These are phyloP conservation scores for Monilinia fructigena DNA, from an alignment of 2,329 filamentous ascomycete species.

Conservation along the genomic window DNA sequence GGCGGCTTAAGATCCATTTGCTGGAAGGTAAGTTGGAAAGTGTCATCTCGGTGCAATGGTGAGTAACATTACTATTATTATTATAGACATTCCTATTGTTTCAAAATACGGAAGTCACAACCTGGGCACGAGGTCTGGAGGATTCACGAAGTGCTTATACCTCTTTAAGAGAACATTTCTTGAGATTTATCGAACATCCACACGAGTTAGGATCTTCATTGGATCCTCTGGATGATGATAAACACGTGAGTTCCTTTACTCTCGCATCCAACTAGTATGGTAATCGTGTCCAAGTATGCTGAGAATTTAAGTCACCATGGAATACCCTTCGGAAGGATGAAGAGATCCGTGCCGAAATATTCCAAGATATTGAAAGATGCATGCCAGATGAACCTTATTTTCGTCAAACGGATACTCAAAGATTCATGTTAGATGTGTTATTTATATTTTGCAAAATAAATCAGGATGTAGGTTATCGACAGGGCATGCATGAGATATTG, in stretches of 20 bases:
- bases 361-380: constrained; percentile 87
- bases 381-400: constrained; percentile 92
- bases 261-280: not conserved
- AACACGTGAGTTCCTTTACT: constrained; percentile 46
- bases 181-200: constrained; percentile 81
- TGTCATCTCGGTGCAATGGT: constrained; percentile 3
- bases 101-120: constrained; percentile 59
- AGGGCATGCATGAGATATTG: constrained; percentile 96
- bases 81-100: constrained; percentile 76
- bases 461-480: constrained; percentile 82
- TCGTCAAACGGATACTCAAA: constrained; percentile 73
- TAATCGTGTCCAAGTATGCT: constrained; percentile 40
- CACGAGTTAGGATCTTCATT: constrained; percentile 71
- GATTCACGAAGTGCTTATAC: constrained; percentile 73
- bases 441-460: constrained; percentile 96
- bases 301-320: constrained; percentile 77
- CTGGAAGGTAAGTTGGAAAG: constrained; percentile 69
- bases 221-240: constrained; percentile 85
- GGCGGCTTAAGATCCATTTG: constrained; percentile 80
- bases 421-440: constrained; percentile 80
- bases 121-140: constrained; percentile 67
- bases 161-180: constrained; percentile 68
- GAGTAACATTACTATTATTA: constrained; percentile 10
- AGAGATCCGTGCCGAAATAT: constrained; percentile 79
- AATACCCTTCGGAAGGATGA: constrained; percentile 83